Percentiles rank a stretch among this genome's conserved stretches.
phyloP scores from a whole-genome alignment of 495 filamentous ascomycete genomes.

The Daldinia concentrica region DNA sequence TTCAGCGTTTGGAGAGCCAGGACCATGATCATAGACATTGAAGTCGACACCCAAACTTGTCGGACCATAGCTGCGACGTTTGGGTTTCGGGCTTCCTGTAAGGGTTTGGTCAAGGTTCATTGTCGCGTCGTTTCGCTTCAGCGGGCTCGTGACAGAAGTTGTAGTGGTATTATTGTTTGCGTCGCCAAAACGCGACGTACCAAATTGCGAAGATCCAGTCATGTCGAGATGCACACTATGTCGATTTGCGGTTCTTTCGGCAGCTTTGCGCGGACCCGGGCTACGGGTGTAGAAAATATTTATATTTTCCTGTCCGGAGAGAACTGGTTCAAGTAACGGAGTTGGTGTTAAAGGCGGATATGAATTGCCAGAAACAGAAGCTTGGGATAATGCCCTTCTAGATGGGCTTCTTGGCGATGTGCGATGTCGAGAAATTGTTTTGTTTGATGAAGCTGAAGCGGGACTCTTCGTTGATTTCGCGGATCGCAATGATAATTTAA shows the following conservation, averaged over 20 bases:
- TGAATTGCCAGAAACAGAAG: slow-evolving; percentile 75
- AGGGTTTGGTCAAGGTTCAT: slow-evolving; percentile 84
- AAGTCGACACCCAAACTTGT: slow-evolving; percentile 67
- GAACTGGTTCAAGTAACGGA: slow-evolving; percentile 44
- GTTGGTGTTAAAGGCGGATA: slow-evolving; percentile 59
- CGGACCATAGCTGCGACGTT: slow-evolving; percentile 82
- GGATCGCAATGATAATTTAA: slow-evolving; percentile 64
- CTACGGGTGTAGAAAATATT: slow-evolving; percentile 49
- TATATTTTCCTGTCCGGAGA: slow-evolving; percentile 67
- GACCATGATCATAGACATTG: slow-evolving; percentile 73
- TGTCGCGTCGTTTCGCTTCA: slow-evolving; percentile 90
- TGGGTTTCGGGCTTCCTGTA: slow-evolving; percentile 84
- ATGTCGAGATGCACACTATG: slow-evolving; percentile 60
- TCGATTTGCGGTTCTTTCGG: slow-evolving; percentile 54
- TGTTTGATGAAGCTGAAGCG: slow-evolving; percentile 48
- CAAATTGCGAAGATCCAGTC: slow-evolving; percentile 58
- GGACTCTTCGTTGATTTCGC: slow-evolving; percentile 54
- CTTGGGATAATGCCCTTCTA: slow-evolving; percentile 76
- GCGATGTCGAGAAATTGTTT: slow-evolving; percentile 58
- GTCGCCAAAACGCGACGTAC: slow-evolving; percentile 58
- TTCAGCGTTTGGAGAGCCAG: slow-evolving; percentile 51
- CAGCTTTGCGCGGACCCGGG: slow-evolving; percentile 53
- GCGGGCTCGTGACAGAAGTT: slow-evolving; percentile 76
- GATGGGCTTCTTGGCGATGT: slow-evolving; percentile 78
- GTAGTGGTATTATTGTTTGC: slow-evolving; percentile 47